Conservation (phyloP, 148 eudicot genomes). For the Heliosperma pusillum region DNA sequence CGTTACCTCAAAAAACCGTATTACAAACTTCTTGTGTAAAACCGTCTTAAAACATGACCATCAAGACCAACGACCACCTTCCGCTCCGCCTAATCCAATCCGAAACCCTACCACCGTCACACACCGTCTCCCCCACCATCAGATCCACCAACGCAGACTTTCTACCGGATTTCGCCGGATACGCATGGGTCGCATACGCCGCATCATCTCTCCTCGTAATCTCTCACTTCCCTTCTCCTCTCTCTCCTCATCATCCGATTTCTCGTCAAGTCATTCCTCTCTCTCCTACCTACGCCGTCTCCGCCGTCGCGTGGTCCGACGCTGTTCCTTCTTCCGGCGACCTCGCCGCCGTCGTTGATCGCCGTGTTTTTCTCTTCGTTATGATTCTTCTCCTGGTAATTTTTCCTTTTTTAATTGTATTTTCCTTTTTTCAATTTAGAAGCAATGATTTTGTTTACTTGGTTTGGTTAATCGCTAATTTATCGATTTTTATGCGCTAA, state of each 20-base stretch:
- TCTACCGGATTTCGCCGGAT: slow-evolving; percentile 68
- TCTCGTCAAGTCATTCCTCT: slow-evolving; percentile 68
- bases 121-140: slow-evolving; percentile 35
- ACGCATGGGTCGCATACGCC: slow-evolving; percentile 94
- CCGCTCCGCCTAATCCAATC: slow-evolving; percentile 66
- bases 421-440: not conserved
- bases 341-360: slow-evolving; percentile 55
- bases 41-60: too few relatives aligned
- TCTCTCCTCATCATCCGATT: slow-evolving; percentile 49
- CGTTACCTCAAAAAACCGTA: too few relatives aligned
- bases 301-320: slow-evolving; percentile 69
- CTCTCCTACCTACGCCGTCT: slow-evolving; percentile 32
- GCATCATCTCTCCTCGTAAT: slow-evolving; percentile 83
- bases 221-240: slow-evolving; percentile 73
- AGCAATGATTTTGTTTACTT: not conserved
- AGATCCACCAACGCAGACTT: slow-evolving; percentile 48
- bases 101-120: slow-evolving; percentile 69
- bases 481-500: too few relatives aligned
- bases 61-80: too few relatives aligned
- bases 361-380: slow-evolving; percentile 49
- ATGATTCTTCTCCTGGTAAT: slow-evolving; percentile 43
- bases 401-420: not conserved
- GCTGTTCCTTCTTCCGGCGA: slow-evolving; percentile 54
- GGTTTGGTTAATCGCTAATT: not conserved
- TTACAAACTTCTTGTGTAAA: too few relatives aligned